These are phyloP conservation scores for Zygosaccharomyces bailii DNA, from an alignment of 805 yeast species.

Conservation along the genomic window DNA sequence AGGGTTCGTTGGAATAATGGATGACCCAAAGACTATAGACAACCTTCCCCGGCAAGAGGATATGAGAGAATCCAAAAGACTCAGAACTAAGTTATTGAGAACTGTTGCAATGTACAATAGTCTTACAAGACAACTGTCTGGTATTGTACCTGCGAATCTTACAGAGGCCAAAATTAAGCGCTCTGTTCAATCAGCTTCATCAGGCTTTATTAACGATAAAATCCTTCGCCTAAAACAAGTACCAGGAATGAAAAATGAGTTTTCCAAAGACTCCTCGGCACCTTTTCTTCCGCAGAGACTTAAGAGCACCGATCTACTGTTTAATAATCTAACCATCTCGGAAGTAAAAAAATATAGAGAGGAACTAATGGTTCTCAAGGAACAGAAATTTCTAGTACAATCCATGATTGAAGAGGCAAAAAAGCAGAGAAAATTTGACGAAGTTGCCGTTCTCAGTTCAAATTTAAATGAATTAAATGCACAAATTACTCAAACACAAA, in stretches of 20 bases:
- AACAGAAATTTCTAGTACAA: conserved; percentile 71
- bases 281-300: conserved; percentile 16
- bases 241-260: conserved; percentile 38
- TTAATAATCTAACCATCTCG: conserved; percentile 42
- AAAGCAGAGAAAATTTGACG: conserved; percentile 72
- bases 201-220: conserved; percentile 61
- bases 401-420: conserved; percentile 61
- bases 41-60: conserved; percentile 29
- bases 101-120: conserved; percentile 51
- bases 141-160: conserved; percentile 33
- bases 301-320: conserved; percentile 18
- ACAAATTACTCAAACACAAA: conserved; percentile 47
- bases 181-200: conserved; percentile 55
- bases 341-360: conserved; percentile 62
- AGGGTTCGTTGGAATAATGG: conserved; percentile 35
- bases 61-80: conserved; percentile 38
- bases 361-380: conserved; percentile 80
- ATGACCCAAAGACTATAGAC: conserved; percentile 28
- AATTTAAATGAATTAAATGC: conserved; percentile 55
- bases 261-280: conserved; percentile 3
- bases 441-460: conserved; percentile 54
- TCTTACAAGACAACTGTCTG: conserved; percentile 44
- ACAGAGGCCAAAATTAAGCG: conserved; percentile 48
- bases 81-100: conserved; percentile 46
- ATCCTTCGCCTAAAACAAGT: conserved; percentile 61